phyloP scores from a whole-genome alignment of 768 basidiomycete species.

The Ramaria sp. region DNA sequence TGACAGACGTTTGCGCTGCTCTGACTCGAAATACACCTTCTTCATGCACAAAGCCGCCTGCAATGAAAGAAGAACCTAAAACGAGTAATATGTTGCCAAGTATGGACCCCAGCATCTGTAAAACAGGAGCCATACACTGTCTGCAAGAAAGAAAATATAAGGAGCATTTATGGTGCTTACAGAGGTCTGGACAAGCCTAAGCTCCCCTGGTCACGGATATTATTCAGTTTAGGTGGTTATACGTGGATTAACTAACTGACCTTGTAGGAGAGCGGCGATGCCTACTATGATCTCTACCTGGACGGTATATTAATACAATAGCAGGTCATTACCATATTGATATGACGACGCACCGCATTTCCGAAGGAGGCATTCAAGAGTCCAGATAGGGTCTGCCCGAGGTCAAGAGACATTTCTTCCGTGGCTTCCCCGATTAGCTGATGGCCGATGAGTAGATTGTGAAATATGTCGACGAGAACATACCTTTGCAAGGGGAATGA shows the following conservation, averaged over 20 bases:
- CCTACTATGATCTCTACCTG: conserved; percentile 81
- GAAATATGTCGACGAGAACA: conserved; percentile 11
- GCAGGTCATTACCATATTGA: conserved; percentile 44
- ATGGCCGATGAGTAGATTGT: too few species aligned
- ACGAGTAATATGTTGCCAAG: conserved; percentile 86
- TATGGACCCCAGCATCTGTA: conserved; percentile 81
- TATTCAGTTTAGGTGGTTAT: not conserved
- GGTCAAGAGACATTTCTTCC: conserved; percentile 63
- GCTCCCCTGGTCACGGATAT: conserved; percentile 39
- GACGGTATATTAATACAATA: not conserved
- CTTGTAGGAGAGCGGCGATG: conserved; percentile 70
- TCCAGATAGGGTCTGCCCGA: conserved; percentile 81
- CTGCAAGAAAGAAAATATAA: not conserved
- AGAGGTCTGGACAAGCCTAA: conserved; percentile 87
- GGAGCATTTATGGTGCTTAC: conserved; percentile 27
- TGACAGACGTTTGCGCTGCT: conserved; percentile 74
- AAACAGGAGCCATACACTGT: not conserved
- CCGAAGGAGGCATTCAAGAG: conserved; percentile 59
- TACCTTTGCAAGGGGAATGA: conserved; percentile 82
- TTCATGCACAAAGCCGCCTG: conserved; percentile 53
- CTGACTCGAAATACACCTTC: conserved; percentile 74
- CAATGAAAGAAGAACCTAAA: conserved; percentile 83
- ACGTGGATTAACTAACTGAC: conserved; percentile 23
- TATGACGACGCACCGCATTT: conserved; percentile 10
- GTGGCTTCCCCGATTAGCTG: conserved; percentile 74